These are phyloP conservation scores for Phycomyces nitens DNA, from an alignment of 192 early-diverging fungal genomes.

Conservation along the genomic window DNA sequence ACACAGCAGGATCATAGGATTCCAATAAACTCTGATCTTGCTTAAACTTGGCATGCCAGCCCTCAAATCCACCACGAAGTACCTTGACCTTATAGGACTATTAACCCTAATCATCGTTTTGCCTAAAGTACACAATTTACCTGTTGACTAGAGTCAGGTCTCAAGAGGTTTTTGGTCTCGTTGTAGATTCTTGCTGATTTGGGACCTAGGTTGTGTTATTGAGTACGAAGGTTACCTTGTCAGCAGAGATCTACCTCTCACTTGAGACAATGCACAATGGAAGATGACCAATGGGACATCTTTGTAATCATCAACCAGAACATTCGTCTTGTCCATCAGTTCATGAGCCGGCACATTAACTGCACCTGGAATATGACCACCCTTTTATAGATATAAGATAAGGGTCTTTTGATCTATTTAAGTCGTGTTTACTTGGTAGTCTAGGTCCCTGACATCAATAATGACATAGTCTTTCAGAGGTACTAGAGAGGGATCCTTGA, in stretches of 20 bases:
- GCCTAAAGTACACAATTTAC: slow-evolving; percentile 3
- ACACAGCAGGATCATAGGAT: slow-evolving; percentile 51
- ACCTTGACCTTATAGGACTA: slow-evolving; percentile 51
- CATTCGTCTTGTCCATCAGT: slow-evolving; percentile 44
- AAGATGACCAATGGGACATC: slow-evolving; percentile 69
- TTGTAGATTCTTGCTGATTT: slow-evolving; percentile 65
- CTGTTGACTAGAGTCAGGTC: slow-evolving; percentile 21
- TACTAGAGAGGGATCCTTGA: not conserved
- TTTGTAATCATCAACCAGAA: slow-evolving; percentile 48
- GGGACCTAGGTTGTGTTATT: slow-evolving; percentile 5
- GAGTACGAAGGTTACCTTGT: not conserved
- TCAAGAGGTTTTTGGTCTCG: slow-evolving; percentile 38
- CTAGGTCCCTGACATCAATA: slow-evolving; percentile 69
- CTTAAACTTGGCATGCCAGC: slow-evolving; percentile 58
- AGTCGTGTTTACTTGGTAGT: slow-evolving; percentile 40
- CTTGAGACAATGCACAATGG: slow-evolving; percentile 86
- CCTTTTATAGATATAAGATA: slow-evolving; percentile 27
- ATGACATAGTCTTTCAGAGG: slow-evolving; percentile 70
- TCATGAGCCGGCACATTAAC: slow-evolving; percentile 71
- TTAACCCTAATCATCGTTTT: not conserved
- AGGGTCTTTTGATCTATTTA: not conserved
- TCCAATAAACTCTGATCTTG: slow-evolving; percentile 56
- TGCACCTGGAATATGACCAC: slow-evolving; percentile 78
- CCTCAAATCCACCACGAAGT: slow-evolving; percentile 61
- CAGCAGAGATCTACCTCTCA: slow-evolving; percentile 43